Percentiles rank a stretch among this genome's conserved stretches.
phyloP scores from a whole-genome alignment of 2,329 filamentous ascomycete genomes.

The Ceratocystis diversiconidia region DNA sequence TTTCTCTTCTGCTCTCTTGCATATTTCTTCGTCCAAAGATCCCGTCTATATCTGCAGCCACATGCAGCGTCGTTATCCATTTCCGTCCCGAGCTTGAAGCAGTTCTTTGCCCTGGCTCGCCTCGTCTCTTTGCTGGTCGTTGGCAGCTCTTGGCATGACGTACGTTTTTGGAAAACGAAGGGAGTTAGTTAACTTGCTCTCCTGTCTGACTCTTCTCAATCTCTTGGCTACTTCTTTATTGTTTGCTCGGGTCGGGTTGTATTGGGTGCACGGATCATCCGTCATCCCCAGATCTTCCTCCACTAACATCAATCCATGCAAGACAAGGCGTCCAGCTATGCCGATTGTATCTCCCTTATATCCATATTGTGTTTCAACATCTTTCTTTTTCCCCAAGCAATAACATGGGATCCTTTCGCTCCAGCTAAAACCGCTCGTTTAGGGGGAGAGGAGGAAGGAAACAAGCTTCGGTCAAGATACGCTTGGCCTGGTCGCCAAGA shows the following conservation, averaged over 20 bases:
- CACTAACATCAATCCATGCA: not conserved
- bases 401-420: too few species aligned
- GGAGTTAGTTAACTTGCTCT: not conserved
- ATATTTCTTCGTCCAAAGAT: too few species aligned
- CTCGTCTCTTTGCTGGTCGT: not conserved
- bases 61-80: too few species aligned
- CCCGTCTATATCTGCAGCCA: too few species aligned
- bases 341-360: not conserved
- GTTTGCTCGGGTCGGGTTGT: not conserved
- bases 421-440: too few species aligned
- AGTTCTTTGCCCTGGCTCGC: too few species aligned
- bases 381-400: not conserved
- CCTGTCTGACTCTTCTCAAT: not conserved
- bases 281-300: not conserved
- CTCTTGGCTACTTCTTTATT: not conserved
- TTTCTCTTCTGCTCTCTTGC: too few species aligned
- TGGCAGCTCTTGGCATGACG: not conserved
- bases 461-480: too few species aligned
- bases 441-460: too few species aligned
- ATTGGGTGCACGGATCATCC: not conserved
- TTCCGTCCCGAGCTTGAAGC: too few species aligned
- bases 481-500: too few species aligned
- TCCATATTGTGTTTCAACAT: not conserved
- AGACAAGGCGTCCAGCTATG: not conserved
- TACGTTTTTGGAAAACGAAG: not conserved